phyloP scores from a whole-genome alignment of 192 early-diverging fungal genomes.

The Spinellus fusiger region DNA sequence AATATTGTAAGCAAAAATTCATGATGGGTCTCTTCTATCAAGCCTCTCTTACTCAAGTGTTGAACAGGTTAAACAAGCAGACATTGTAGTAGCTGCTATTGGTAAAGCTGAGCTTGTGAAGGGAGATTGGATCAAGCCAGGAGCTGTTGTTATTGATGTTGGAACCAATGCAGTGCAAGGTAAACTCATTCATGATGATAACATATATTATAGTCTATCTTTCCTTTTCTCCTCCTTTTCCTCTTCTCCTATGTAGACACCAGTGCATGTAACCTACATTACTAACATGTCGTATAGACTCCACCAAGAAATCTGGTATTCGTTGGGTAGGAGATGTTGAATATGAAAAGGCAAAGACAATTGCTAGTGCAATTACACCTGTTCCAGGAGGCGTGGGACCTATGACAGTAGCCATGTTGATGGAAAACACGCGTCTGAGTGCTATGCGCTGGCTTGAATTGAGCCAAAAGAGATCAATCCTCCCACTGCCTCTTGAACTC shows the following conservation, averaged over 20 bases:
- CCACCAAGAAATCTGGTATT: constrained; percentile 81
- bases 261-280: background rate
- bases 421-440: constrained; percentile 79
- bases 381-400: constrained; percentile 98
- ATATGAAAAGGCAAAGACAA: constrained; percentile 52
- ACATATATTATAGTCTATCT: background rate
- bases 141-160: constrained; percentile 93
- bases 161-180: constrained; percentile 83
- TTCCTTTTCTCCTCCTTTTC: background rate
- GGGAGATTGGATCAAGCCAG: constrained; percentile 91
- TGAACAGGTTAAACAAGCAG: constrained; percentile 52
- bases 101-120: constrained; percentile 75
- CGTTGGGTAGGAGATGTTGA: constrained; percentile 95
- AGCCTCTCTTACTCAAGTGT: background rate
- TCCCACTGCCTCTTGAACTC: constrained; percentile 57
- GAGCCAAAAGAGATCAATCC: constrained; percentile 46
- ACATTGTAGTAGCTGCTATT: constrained; percentile 87
- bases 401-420: constrained; percentile 97
- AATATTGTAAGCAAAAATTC: constrained; percentile 55
- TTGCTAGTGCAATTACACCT: constrained; percentile 82
- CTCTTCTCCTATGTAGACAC: background rate
- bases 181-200: constrained; percentile 10
- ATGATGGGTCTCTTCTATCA: too few relatives aligned
- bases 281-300: constrained; percentile 39
- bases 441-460: constrained; percentile 65